phyloP scores from a whole-genome alignment of 2,329 filamentous ascomycete species.

The Orbilia brochopaga region DNA sequence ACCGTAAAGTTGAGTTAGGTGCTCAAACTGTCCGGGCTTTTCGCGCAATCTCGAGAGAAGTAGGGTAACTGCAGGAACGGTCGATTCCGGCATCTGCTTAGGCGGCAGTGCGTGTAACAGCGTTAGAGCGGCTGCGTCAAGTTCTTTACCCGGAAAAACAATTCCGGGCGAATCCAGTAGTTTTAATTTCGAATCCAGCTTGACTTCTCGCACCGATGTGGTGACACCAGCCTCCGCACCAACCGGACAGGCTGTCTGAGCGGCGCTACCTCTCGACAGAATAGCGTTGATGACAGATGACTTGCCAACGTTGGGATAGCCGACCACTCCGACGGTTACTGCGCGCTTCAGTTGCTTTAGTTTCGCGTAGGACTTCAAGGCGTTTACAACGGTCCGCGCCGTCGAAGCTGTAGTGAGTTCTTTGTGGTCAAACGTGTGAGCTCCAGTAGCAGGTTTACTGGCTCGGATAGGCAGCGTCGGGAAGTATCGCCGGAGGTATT shows the following conservation, averaged over 20 bases:
- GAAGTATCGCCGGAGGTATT: conserved; percentile 84
- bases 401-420: conserved; percentile 86
- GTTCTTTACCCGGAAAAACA: conserved; percentile 74
- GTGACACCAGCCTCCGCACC: conserved; percentile 93
- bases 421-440: conserved; percentile 89
- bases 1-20: conserved; percentile 82
- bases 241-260: conserved; percentile 76
- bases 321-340: conserved; percentile 89
- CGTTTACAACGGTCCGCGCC: conserved; percentile 81
- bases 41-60: conserved; percentile 80
- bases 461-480: conserved; percentile 88
- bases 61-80: conserved; percentile 81
- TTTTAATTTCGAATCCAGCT: conserved; percentile 92
- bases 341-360: conserved; percentile 84
- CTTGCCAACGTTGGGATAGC: conserved; percentile 95
- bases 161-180: conserved; percentile 93
- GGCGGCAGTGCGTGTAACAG: conserved; percentile 91
- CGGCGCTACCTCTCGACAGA: conserved; percentile 74
- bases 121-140: conserved; percentile 77
- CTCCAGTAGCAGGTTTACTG: conserved; percentile 79
- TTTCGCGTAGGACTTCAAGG: conserved; percentile 86
- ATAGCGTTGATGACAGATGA: conserved; percentile 95
- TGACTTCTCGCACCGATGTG: conserved; percentile 84
- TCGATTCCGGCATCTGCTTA: conserved; percentile 85
- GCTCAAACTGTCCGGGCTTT: conserved; percentile 74